Base-by-base conservation (phyloP, 257 asterid genomes). In the Ballota nigra region DNA sequence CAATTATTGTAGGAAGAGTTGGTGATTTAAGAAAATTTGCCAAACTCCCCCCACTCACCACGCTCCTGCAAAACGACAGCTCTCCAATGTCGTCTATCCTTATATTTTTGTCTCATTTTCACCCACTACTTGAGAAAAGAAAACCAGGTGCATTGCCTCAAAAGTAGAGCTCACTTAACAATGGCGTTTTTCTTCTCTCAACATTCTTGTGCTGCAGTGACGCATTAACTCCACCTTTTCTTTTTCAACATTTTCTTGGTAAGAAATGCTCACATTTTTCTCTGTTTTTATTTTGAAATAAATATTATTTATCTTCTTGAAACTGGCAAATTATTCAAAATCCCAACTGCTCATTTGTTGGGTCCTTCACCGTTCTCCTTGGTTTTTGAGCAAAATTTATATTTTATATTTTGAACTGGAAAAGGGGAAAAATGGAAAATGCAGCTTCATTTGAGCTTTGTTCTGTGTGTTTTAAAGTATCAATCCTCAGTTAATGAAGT, bases 241-340 rank as follows among this genome's bases (percentile, higher is more conserved):
- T 61, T 66, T 80, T 67, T 75, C 75, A 16, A 36, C 52, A 52
- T 76, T 79, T 77, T 68, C 51, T 68, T 59, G 88, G 88, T 85
- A 79, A 81, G 88, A 68, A 58, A 5, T 11, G 16, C 55, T n/a
- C 75, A 57, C 79, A 52, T 63, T 62, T 29, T 61, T 19, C 47
- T 23, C 55, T 78, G 34, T 56, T 31, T 56, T 34, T 55, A 19
- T 1, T 68, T 8, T 3, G 0, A 43, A 43, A 13, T 2, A 13
- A 15, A 1, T 11, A 29, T 24, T 24, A 1, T 15, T 63, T 83
- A 63, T 80, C 79, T 79, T 77, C 85, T 79, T 49, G 81, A 74
- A 78, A 82, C 33, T 66, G 20, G 69, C 68, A 69, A 63, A 34
- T 7, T 67, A 57, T 71, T 71, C 72, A 56, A 71, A 66, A 11